These are phyloP conservation scores for Penicillium turbatum DNA, from an alignment of 495 filamentous ascomycete species.

Conservation along the genomic window DNA sequence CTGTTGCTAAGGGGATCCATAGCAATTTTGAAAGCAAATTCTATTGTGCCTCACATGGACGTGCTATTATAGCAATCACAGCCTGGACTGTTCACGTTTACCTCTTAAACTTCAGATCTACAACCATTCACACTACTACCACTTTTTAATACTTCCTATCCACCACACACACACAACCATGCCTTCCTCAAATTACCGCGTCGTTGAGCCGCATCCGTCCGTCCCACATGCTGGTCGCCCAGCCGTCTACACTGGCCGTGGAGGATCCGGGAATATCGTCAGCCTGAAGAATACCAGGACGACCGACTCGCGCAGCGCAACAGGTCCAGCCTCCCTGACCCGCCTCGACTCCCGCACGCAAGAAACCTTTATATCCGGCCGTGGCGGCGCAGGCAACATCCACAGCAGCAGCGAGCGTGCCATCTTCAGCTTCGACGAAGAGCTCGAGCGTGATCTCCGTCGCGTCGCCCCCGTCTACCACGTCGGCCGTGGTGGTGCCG, in stretches of 20 bases:
- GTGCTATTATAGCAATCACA: constrained; percentile 19
- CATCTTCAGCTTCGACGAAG: constrained; percentile 89
- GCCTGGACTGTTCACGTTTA: constrained; percentile 9
- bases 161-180: constrained; percentile 16
- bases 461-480: constrained; percentile 66
- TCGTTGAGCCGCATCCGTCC: constrained; percentile 79
- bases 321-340: constrained; percentile 50
- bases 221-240: constrained; percentile 56
- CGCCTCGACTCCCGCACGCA: constrained; percentile 40
- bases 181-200: constrained; percentile 51
- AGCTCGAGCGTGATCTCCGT: constrained; percentile 66
- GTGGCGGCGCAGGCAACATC: constrained; percentile 88
- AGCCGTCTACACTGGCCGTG: constrained; percentile 71
- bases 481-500: constrained; percentile 84
- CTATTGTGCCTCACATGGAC: constrained; percentile 17
- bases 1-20: constrained; percentile 1
- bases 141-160: neutral
- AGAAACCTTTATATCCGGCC: constrained; percentile 65
- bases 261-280: constrained; percentile 77
- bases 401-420: constrained; percentile 62
- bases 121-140: no score
- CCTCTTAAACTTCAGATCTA: constrained; percentile 6
- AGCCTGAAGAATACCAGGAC: constrained; percentile 66
- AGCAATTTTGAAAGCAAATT: neutral
- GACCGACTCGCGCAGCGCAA: constrained; percentile 46